Conservation (phyloP, 1,139 yeast species). For the Komagataea norvegica region DNA sequence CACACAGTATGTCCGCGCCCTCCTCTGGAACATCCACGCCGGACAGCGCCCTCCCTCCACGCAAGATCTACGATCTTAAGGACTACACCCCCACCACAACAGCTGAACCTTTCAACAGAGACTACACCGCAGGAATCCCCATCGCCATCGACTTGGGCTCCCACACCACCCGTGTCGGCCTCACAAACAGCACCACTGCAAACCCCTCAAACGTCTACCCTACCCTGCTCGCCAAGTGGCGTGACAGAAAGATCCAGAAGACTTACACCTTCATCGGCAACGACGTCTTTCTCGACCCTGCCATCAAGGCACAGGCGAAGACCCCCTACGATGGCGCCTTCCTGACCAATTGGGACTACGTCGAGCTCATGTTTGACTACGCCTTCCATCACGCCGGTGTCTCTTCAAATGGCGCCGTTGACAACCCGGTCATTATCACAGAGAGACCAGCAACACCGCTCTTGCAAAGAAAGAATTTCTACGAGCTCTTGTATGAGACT, state of each 20-base stretch:
- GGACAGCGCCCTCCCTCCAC: constrained; percentile 13
- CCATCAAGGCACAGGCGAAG: constrained; percentile 62
- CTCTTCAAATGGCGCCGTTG: constrained; percentile 48
- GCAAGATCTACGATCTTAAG: constrained; percentile 16
- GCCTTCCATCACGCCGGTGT: constrained; percentile 77
- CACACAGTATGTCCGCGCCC: no score
- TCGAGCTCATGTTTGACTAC: constrained; percentile 80
- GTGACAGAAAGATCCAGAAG: constrained; percentile 68
- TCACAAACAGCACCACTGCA: constrained; percentile 43
- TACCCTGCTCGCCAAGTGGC: constrained; percentile 61
- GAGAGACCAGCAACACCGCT: constrained; percentile 71
- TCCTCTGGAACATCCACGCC: constrained; percentile 12
- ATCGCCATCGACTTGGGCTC: constrained; percentile 84
- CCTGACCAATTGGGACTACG: constrained; percentile 88
- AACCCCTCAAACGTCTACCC: constrained; percentile 68
- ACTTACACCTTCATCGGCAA: constrained; percentile 76
- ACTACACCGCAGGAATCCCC: constrained; percentile 56
- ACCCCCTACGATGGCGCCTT: constrained; percentile 86
- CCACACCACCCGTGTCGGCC: constrained; percentile 65
- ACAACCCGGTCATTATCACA: constrained; percentile 78
- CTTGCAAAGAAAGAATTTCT: constrained; percentile 67
- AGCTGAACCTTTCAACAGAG: constrained; percentile 47
- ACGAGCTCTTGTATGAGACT: constrained; percentile 78
- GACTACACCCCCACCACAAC: constrained; percentile 23
- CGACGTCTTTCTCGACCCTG: constrained; percentile 69